phyloP scores from a whole-genome alignment of 176 grass and related monocot genomes.

The Triticum urartu region DNA sequence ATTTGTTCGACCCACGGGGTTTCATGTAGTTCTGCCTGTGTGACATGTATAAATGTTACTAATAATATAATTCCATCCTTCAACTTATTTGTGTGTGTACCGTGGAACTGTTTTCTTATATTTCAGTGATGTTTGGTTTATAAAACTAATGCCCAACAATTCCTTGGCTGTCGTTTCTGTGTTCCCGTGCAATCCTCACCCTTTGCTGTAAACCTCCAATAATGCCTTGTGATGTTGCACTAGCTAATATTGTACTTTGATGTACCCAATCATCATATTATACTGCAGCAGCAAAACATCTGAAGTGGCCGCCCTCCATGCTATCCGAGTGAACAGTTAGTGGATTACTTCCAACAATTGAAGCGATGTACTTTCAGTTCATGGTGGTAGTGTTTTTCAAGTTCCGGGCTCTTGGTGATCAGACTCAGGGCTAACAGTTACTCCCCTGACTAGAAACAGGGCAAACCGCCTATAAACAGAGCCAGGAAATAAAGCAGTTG shows the following conservation, averaged over 20 bases:
- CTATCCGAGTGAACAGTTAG: too few species aligned
- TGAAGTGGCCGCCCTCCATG: too few species aligned
- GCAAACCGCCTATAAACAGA: not conserved
- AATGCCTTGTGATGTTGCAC: not conserved
- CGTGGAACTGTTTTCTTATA: not conserved
- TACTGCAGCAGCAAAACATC: too few species aligned
- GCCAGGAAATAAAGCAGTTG: not conserved
- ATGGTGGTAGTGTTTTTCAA: not conserved
- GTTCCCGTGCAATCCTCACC: not conserved
- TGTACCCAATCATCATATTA: not conserved
- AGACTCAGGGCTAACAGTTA: not conserved
- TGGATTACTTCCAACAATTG: too few species aligned
- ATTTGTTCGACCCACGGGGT: constrained; percentile 25
- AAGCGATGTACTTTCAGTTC: too few species aligned
- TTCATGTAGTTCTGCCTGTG: constrained; percentile 25
- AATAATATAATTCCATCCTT: constrained; percentile 25
- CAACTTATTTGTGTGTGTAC: not conserved
- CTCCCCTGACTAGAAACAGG: not conserved
- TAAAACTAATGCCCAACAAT: not conserved
- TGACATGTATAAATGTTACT: constrained; percentile 44
- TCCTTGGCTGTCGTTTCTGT: not conserved
- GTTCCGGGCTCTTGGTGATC: not conserved
- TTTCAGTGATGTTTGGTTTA: not conserved
- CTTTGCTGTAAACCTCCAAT: not conserved
- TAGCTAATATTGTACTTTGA: not conserved